Conservation (phyloP, 2,329 filamentous ascomycete genomes). For the Pseudonectria buxi region DNA sequence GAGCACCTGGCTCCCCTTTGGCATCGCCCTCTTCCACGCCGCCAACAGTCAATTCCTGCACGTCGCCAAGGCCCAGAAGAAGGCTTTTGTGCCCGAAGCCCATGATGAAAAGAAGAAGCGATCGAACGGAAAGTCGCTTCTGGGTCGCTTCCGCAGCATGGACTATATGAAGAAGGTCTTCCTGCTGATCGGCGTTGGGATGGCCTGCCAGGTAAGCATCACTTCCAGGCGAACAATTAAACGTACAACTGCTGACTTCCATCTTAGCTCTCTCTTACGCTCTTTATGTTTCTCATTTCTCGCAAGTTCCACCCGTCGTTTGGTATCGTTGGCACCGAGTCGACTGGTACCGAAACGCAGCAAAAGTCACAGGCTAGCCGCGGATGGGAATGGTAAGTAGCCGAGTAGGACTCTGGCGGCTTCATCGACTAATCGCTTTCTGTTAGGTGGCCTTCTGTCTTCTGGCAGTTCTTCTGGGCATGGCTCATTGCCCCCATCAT, state of each 20-base stretch:
- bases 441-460: constrained; percentile 52
- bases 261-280: constrained; percentile 47
- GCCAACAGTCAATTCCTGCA: constrained; percentile 55
- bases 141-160: constrained; percentile 32
- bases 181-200: constrained; percentile 44
- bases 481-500: constrained; percentile 56
- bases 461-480: constrained; percentile 60
- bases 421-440: neutral
- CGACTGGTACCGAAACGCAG: constrained; percentile 47
- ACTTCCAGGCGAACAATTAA: neutral
- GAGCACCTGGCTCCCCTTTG: constrained; percentile 57
- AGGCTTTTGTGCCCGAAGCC: constrained; percentile 24
- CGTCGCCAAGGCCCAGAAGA: constrained; percentile 48
- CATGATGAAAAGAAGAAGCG: constrained; percentile 8
- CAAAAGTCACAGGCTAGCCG: constrained; percentile 37
- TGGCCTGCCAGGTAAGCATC: constrained; percentile 46
- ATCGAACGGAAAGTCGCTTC: constrained; percentile 18
- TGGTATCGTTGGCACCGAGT: constrained; percentile 55
- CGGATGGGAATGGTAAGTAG: constrained; percentile 58
- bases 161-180: constrained; percentile 45
- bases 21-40: constrained; percentile 60
- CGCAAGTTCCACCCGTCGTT: constrained; percentile 58
- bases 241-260: neutral
- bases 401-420: neutral
- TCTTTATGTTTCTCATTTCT: constrained; percentile 57